Evolutionary conservation across 208 protist species (phyloP).

Genomic region (Porcisia hertigi): DNA sequence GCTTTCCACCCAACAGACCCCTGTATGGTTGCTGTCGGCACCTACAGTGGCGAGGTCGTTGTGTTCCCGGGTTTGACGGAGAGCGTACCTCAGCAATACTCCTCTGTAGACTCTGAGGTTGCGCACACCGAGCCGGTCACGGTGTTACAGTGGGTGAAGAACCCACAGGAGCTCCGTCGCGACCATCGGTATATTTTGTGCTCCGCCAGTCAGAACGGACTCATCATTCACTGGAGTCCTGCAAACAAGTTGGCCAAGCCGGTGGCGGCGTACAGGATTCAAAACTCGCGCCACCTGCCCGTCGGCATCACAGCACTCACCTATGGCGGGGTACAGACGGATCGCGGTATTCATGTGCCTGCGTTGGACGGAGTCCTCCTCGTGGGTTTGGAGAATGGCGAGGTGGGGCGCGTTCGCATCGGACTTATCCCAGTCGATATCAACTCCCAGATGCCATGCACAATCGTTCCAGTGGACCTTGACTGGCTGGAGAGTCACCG

Average conservation of each 20-base stretch:
- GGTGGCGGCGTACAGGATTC: conserved; percentile 58
- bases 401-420: conserved; percentile 77
- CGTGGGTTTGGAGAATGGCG: conserved; percentile 87
- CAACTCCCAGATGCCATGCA: conserved; percentile 11
- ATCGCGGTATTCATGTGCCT: conserved; percentile 36
- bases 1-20: conserved; percentile 86
- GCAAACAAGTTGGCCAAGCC: conserved; percentile 69
- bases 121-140: conserved; percentile 81
- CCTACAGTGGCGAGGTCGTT: conserved; percentile 88
- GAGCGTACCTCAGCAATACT: conserved; percentile 38
- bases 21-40: conserved; percentile 81
- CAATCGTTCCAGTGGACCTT: conserved; percentile 53
- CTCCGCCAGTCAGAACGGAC: conserved; percentile 75
- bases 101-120: conserved; percentile 30
- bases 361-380: conserved; percentile 61
- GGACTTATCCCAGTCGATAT: conserved; percentile 30
- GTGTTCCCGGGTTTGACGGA: conserved; percentile 72
- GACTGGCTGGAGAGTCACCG: conserved; percentile 76
- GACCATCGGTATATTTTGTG: conserved; percentile 75
- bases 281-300: conserved; percentile 44
- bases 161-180: conserved; percentile 52
- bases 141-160: conserved; percentile 76
- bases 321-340: conserved; percentile 34
- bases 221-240: conserved; percentile 71
- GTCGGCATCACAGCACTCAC: conserved; percentile 69